These are phyloP conservation scores for Centella asiatica DNA, from an alignment of 129 eudicot genomes.

Conservation along the genomic window DNA sequence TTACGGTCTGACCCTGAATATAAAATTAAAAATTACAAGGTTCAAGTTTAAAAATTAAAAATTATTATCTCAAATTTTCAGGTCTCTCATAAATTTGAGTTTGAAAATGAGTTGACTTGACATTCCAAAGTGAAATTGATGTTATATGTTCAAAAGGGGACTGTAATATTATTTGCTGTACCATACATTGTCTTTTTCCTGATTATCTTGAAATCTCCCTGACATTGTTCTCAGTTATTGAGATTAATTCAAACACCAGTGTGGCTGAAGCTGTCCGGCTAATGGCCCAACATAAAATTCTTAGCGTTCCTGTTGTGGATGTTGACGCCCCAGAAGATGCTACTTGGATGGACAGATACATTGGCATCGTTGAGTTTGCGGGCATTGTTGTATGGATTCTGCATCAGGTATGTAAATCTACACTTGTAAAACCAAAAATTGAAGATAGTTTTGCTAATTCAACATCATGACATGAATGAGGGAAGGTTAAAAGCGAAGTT, in stretches of 20 bases:
- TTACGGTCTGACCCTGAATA: background rate
- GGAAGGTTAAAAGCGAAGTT: no score
- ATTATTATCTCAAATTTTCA: no score
- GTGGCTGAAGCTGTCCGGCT: conserved; percentile 79
- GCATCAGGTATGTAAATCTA: conserved; percentile 57
- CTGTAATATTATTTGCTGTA: background rate
- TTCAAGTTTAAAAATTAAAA: no score
- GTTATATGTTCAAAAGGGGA: no score
- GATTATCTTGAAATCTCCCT: conserved; percentile 3
- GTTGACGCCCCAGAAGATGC: conserved; percentile 87
- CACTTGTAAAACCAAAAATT: no score
- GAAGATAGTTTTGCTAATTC: no score
- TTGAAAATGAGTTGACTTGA: no score
- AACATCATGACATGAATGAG: no score
- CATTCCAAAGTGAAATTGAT: no score
- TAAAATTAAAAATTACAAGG: no score
- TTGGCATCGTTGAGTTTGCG: conserved; percentile 93
- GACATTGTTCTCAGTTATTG: conserved; percentile 43
- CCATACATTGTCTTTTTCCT: background rate
- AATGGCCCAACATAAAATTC: conserved; percentile 61
- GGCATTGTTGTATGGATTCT: conserved; percentile 95
- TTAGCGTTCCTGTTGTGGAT: conserved; percentile 89
- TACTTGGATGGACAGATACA: conserved; percentile 88
- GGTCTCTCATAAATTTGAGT: no score
- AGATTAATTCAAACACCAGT: conserved; percentile 76